Evolutionary conservation across 2,329 filamentous ascomycete species (phyloP), one percentile per base, ranked within the genome.

Genomic region (Graphiopsis chlorocephala): DNA sequence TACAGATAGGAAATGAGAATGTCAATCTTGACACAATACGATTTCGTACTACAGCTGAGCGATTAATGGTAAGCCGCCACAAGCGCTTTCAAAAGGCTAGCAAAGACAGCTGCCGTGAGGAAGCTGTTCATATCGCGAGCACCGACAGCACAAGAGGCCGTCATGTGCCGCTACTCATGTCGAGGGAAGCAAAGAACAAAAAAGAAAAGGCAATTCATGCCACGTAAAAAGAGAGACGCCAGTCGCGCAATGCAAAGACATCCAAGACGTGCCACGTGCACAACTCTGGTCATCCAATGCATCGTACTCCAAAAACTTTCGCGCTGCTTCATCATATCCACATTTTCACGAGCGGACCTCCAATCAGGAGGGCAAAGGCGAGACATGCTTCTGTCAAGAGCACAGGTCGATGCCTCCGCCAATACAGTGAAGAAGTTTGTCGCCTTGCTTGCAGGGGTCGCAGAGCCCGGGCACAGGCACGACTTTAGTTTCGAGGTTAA

Each of bases 321-420:
- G 38, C 3, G n/a, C n/a, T 45, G 38, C 38, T 45, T 45, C n/a
- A 20, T 45, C 38, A 45, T 45, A 20, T 11, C n/a, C 38, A 45
- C 35, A 38, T 17, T 20, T 20, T 45, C 38, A 20, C 10, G 8
- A 45, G 38, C n/a, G 10, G n/a, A 20, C 38, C n/a, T 45, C 38
- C 17, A 2, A 11, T 10, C 17, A 7, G n/a, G n/a, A 45, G n/a
- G n/a, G n/a, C 20, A 45, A 45, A 45, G 10, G 10, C n/a, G 10
- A 23, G 38, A 7, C 38, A 45, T 20, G 38, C n/a, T 45, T 17
- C 26, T 5, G 17, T 29, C 28, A 31, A n/a, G 48, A 42, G n/a
- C 25, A 5, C 58, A 48, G 23, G 23, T 62, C 25, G 33, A 62
- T 55, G 25, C 60, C 60, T 12, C 60, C 60, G 11, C 60, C 60